phyloP scores from a whole-genome alignment of 306 rosid species.

The Oemleria cerasiformis region DNA sequence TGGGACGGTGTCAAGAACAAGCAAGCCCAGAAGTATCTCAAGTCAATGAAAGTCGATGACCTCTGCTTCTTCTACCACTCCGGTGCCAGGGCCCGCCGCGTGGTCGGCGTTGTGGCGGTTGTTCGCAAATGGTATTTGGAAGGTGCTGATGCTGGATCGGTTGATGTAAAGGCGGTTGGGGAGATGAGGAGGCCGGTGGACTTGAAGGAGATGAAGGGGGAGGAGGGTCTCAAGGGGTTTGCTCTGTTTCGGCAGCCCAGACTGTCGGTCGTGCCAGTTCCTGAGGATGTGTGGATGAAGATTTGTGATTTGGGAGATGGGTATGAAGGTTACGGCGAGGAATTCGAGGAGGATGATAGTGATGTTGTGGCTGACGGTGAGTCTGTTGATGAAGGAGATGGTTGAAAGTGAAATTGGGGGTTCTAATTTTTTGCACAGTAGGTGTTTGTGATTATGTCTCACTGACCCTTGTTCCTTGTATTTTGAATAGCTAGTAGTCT shows the following conservation, averaged over 20 bases:
- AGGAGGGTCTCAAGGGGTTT: slow-evolving; percentile 42
- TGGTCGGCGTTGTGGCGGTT: slow-evolving; percentile 72
- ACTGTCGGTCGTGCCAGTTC: slow-evolving; percentile 74
- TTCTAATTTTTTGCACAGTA: background rate
- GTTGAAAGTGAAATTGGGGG: background rate
- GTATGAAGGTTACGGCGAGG: slow-evolving; percentile 56
- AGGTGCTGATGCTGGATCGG: slow-evolving; percentile 30
- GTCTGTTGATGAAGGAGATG: slow-evolving; percentile 4
- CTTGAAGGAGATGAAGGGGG: slow-evolving; percentile 70
- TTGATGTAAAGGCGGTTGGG: slow-evolving; percentile 71
- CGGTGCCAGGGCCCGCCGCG: slow-evolving; percentile 70
- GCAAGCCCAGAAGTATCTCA: slow-evolving; percentile 78
- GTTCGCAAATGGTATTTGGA: slow-evolving; percentile 52
- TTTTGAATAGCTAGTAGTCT: background rate
- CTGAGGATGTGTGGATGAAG: slow-evolving; percentile 44
- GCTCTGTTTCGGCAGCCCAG: slow-evolving; percentile 63
- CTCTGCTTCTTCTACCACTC: slow-evolving; percentile 89
- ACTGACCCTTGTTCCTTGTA: background rate
- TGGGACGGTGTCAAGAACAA: slow-evolving; percentile 96
- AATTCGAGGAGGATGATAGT: background rate
- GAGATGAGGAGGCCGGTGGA: slow-evolving; percentile 77
- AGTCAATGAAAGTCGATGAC: slow-evolving; percentile 59
- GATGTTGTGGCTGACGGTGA: background rate
- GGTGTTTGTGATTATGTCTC: slow-evolving; percentile 29
- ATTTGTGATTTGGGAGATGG: slow-evolving; percentile 74